Percentiles rank a stretch among this genome's conserved stretches.
These are phyloP conservation scores for Leishmania major DNA, from an alignment of 208 protist genomes.

Conservation along the genomic window DNA sequence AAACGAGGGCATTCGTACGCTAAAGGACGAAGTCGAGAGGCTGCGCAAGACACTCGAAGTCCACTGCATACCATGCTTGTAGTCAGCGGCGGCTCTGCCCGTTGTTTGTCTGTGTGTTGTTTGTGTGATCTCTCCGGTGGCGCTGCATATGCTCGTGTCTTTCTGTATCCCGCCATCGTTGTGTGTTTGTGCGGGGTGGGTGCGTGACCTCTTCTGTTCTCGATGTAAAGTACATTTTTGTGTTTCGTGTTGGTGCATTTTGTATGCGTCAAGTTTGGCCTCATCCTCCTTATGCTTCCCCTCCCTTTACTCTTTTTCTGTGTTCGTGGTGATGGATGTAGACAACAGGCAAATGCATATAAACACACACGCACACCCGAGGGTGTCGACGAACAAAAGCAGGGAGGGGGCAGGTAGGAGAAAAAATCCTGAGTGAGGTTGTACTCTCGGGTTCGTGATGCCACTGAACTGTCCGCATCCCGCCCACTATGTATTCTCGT, in stretches of 20 bases:
- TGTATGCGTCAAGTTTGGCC: neutral
- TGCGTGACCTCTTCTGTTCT: neutral
- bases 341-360: neutral
- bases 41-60: conserved; percentile 81
- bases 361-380: neutral
- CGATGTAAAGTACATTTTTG: conserved; percentile 7
- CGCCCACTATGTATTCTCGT: neutral
- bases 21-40: conserved; percentile 58
- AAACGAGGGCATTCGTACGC: conserved; percentile 39
- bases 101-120: neutral
- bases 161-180: neutral
- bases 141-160: neutral
- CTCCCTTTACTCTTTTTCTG: neutral
- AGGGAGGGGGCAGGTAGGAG: neutral
- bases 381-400: neutral
- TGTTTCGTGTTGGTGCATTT: neutral
- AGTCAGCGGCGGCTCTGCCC: neutral
- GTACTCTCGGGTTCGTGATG: neutral
- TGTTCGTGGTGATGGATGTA: neutral
- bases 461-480: neutral
- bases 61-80: conserved; percentile 51
- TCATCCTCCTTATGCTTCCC: neutral
- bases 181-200: neutral
- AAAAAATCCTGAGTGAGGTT: neutral
- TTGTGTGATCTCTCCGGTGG: no score